Base-by-base conservation (phyloP, 2,329 filamentous ascomycete genomes). In the Fusarium sp. region DNA sequence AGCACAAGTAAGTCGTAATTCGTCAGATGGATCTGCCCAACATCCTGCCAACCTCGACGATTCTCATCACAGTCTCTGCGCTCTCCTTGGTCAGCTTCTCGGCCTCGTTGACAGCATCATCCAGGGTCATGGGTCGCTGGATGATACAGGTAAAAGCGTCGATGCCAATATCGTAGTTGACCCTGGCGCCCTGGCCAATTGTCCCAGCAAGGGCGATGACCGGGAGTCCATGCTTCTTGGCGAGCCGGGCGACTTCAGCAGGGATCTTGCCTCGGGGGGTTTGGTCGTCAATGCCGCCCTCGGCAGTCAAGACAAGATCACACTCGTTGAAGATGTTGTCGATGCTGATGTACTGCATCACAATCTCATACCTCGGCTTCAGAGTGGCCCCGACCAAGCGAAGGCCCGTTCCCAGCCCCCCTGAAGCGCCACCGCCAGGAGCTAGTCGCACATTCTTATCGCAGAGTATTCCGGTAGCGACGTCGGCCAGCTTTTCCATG, bases 251-350 rank as follows among this genome's bases (percentile, higher is more conserved):
- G 23, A 84, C 76, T 65, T 84, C 81, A 4, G 77, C 80, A 9
- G 82, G 81, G 60, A 84, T 82, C 66, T 84, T 84, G 3, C 82
- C 82, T 38, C 75, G 72, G 0, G 80, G 77, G 1, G 80, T 82
- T 60, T 84, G 82, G 41, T 77, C 75, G 59, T 84, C 82, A 14
- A 84, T 76, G 9, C 80, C 79, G 1, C 82, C 81, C 63, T 84
- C 82, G 2, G 80, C 82, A 1, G 81, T 84, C 59, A 84, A 73
- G 1, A 83, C 79, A 8, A 84, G 73, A 53, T 84, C 78, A 60
- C 79, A 82, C 25, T 77, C 68, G 13, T 77, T 74, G 49, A 84
- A 79, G 4, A 82, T 72, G 3, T 71, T 71, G 36, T 79, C 75
- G 25, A 84, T 70, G 47, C 78, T 75, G 43, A 84, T 79, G 62